Percentiles rank a stretch among this genome's conserved stretches.
These are phyloP conservation scores for Pleurotus salmoneostramineus DNA, from an alignment of 768 basidiomycete species.

Conservation along the genomic window DNA sequence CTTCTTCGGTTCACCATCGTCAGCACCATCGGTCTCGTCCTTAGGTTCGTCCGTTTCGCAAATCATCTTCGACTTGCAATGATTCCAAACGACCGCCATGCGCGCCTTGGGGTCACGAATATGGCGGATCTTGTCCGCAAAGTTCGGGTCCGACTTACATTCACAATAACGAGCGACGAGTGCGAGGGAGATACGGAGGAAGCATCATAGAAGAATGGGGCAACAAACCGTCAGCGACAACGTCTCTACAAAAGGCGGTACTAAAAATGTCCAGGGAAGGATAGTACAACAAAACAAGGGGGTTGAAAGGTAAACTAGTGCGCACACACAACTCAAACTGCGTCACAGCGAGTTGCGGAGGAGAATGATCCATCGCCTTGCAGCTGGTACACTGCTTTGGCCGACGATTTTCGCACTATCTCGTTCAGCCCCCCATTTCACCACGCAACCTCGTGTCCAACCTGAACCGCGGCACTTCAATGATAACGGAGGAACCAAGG, in stretches of 20 bases:
- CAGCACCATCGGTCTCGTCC: constrained; percentile 75
- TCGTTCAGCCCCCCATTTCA: constrained; percentile 98
- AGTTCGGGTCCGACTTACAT: constrained; percentile 77
- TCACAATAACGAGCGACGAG: constrained; percentile 17
- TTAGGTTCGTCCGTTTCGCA: constrained; percentile 90
- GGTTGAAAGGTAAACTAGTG: constrained; percentile 57
- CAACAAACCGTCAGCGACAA: constrained; percentile 61
- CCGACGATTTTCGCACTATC: constrained; percentile 71
- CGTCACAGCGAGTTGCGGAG: constrained; percentile 66
- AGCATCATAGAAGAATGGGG: constrained; percentile 43
- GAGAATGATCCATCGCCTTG: constrained; percentile 41
- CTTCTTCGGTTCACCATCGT: constrained; percentile 71
- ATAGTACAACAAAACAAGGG: constrained; percentile 31
- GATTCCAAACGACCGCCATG: constrained; percentile 81
- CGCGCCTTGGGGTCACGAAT: constrained; percentile 83
- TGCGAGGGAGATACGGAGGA: constrained; percentile 8
- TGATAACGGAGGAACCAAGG: constrained; percentile 11
- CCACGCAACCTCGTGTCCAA: constrained; percentile 86
- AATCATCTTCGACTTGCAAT: constrained; percentile 83
- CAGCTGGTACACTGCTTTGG: constrained; percentile 28
- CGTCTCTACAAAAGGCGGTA: constrained; percentile 30
- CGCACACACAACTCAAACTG: constrained; percentile 56
- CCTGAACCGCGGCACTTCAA: constrained; percentile 66
- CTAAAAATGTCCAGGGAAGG: constrained; percentile 22
- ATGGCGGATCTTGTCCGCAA: constrained; percentile 85